Percentiles rank a stretch among this genome's conserved stretches.
Conservation (phyloP, 345 rosid genomes). For the Trapa bicornis region DNA sequence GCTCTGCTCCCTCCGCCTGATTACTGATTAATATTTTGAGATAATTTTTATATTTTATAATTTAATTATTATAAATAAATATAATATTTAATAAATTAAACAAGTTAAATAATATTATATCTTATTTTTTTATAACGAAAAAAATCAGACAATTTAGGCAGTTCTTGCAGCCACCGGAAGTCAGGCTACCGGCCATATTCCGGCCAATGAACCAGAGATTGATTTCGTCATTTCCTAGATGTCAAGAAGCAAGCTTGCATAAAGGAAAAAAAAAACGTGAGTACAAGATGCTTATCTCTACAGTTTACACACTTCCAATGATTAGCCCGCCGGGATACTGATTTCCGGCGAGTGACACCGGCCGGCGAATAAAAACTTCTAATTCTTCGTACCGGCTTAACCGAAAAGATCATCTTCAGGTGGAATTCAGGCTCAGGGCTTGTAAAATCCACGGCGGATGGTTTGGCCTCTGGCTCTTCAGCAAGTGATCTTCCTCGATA, state of each 20-base stretch:
- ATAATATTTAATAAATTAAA: no score
- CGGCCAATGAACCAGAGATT: neutral
- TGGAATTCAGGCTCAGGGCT: slow-evolving; percentile 62
- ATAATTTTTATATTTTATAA: no score
- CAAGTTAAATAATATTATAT: no score
- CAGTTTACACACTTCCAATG: slow-evolving; percentile 15
- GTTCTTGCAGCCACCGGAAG: neutral
- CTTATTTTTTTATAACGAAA: no score
- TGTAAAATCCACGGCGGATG: slow-evolving; percentile 80
- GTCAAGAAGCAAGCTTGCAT: neutral
- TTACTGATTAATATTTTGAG: no score
- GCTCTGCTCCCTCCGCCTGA: no score
- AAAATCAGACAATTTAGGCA: neutral
- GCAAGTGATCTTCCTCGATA: slow-evolving; percentile 36
- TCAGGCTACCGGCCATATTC: neutral
- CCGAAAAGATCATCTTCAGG: slow-evolving; percentile 14
- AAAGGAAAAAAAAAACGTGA: neutral
- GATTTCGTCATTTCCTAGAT: neutral
- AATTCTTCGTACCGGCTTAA: neutral
- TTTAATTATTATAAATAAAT: neutral
- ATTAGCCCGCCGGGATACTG: slow-evolving; percentile 15
- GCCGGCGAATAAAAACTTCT: slow-evolving; percentile 8
- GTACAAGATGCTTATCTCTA: slow-evolving; percentile 8
- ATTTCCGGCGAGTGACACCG: slow-evolving; percentile 18
- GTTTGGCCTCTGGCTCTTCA: slow-evolving; percentile 33